A percentile compares a stretch with the other conserved stretches of the same genome.
Conservation (phyloP, 2,329 filamentous ascomycete species). For the Sporothrix schenckii region DNA sequence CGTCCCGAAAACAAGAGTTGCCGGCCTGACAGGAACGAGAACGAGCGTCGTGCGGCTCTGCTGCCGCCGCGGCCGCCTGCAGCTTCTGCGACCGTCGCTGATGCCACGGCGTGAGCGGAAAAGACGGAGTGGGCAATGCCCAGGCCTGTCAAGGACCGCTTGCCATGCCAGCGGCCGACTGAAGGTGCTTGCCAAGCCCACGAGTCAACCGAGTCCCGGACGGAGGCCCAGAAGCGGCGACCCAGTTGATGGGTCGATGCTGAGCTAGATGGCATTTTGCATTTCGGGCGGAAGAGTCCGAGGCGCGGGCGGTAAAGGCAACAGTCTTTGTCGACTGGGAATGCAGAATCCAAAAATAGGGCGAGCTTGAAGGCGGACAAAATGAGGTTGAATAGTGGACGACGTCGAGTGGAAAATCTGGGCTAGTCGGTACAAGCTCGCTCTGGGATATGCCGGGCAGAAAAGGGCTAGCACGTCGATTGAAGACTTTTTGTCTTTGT, state of each 20-base stretch:
- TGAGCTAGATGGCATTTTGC: slow-evolving; percentile 43
- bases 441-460: slow-evolving; percentile 3
- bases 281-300: slow-evolving; percentile 27
- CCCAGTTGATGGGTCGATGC: slow-evolving; percentile 44
- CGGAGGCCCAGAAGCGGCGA: slow-evolving; percentile 43
- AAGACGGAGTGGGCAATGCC: slow-evolving; percentile 31
- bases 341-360: background rate
- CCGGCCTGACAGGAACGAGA: slow-evolving; percentile 27
- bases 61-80: slow-evolving; percentile 20
- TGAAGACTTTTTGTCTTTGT: slow-evolving; percentile 15
- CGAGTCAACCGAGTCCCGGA: slow-evolving; percentile 40
- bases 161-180: slow-evolving; percentile 24
- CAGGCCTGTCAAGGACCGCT: slow-evolving; percentile 28
- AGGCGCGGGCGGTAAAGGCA: background rate
- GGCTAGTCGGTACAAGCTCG: slow-evolving; percentile 11
- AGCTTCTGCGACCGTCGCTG: slow-evolving; percentile 19
- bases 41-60: slow-evolving; percentile 12
- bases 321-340: background rate
- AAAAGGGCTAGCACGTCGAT: slow-evolving; percentile 2
- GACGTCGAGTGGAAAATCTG: background rate
- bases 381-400: background rate
- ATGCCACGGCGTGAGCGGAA: slow-evolving; percentile 18
- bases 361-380: background rate
- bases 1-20: slow-evolving; percentile 21
- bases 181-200: slow-evolving; percentile 36